Base-by-base conservation (phyloP, 352 stramenopile species). In the Phytophthora fragariae region DNA sequence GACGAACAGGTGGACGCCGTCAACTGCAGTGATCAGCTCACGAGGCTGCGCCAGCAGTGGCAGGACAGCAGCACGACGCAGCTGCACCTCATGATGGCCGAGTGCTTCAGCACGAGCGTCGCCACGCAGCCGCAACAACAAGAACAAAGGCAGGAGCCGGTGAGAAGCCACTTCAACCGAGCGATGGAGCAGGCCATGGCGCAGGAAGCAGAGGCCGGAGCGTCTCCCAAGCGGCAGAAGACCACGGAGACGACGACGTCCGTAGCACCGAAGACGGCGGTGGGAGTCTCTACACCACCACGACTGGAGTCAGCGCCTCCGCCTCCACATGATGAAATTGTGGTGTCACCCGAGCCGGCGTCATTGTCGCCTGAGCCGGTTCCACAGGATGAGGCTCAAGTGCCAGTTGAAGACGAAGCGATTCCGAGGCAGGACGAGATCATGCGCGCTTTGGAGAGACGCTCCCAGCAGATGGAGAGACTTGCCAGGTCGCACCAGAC, bases 371-470 rank as follows among this genome's bases (percentile, higher is more conserved):
- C 47, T 54, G 47, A 54, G 47, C 47, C 47, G n/a, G n/a, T 57
- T 21, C 52, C 24, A 41, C 39, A 70, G 19, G 63, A 70, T 52
- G n/a, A 67, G 37, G 59, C 12, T 11, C 27, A 21, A 12, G 27
- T 21, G 14, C 10, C 6, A 46, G 37, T 6, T 53, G 62, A 73
- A 56, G 58, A 60, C 12, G 24, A 63, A 49, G 66, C 72, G 2
- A 52, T 82, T 11, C 55, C 69, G 2, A 37, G 66, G 12, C 57
- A 73, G 24, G 47, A 77, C 27, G 62, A 81, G 53, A 76, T 79
- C 29, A 53, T 83, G 62, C 21, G 21, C 4, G 72, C 67, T 14
- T n/a, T 85, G 24, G 63, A 81, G 57, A 70, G 61, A 44, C 75
- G 70, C 56, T 64, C 74, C 3, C 41, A 68, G 37, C 70, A 79